Conservation (phyloP, 2,329 filamentous ascomycete genomes). For the Aspergillus jensenii region DNA sequence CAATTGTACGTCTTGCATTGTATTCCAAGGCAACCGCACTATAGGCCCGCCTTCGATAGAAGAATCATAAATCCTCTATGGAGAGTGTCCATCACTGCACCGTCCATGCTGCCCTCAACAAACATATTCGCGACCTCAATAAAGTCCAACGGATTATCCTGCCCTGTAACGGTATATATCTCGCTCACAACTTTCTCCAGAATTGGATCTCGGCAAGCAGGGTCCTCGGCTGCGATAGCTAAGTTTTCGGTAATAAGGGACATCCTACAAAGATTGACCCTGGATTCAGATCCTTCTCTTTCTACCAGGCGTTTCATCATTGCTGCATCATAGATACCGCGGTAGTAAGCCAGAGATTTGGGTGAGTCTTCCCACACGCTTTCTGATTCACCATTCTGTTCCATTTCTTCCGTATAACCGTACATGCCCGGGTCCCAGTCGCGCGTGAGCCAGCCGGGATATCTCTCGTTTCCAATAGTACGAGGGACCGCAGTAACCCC, state of each 20-base stretch:
- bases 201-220: not conserved
- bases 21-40: not conserved
- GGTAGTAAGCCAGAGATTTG: constrained; percentile 13
- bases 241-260: not conserved
- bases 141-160: not conserved
- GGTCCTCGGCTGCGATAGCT: not conserved
- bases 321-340: not conserved
- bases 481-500: constrained; percentile 23
- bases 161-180: not conserved
- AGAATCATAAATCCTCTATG: not conserved
- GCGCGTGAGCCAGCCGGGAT: constrained; percentile 23
- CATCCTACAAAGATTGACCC: not conserved
- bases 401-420: not conserved
- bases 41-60: not conserved
- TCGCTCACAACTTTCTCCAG: not conserved
- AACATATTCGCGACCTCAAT: not conserved
- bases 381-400: constrained; percentile 16
- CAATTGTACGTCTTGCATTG: no score
- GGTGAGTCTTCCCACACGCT: constrained; percentile 21
- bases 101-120: not conserved
- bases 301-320: not conserved
- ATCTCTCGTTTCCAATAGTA: constrained; percentile 23
- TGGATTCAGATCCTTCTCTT: not conserved
- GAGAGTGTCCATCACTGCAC: not conserved
- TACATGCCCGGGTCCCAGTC: constrained; percentile 21